Evolutionary conservation across 345 rosid genomes (phyloP).

Genomic region (Brassica carinata): DNA sequence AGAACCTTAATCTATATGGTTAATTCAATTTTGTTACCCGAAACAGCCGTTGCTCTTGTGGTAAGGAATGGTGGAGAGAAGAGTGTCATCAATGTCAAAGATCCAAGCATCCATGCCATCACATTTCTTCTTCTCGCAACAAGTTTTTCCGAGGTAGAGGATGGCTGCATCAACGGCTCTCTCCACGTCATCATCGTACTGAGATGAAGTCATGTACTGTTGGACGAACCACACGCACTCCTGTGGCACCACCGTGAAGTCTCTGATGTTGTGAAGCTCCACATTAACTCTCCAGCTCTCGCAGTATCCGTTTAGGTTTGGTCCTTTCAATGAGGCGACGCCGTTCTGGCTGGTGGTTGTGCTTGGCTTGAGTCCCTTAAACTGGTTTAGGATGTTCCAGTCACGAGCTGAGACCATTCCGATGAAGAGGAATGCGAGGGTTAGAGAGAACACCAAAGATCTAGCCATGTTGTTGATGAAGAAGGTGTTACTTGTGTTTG

Average conservation of each 20-base stretch:
- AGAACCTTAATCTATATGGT: neutral
- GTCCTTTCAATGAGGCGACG: slow-evolving; percentile 8
- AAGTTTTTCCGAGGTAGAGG: slow-evolving; percentile 50
- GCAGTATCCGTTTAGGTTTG: slow-evolving; percentile 55
- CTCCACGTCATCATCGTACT: slow-evolving; percentile 56
- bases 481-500: neutral
- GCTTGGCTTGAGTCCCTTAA: slow-evolving; percentile 29
- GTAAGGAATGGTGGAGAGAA: slow-evolving; percentile 78
- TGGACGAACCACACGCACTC: slow-evolving; percentile 54
- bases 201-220: slow-evolving; percentile 68
- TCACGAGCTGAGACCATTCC: slow-evolving; percentile 52
- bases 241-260: slow-evolving; percentile 61
- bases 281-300: slow-evolving; percentile 84
- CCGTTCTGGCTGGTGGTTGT: neutral
- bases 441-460: slow-evolving; percentile 35
- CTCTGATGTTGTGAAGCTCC: slow-evolving; percentile 71
- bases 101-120: slow-evolving; percentile 83
- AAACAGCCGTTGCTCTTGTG: slow-evolving; percentile 60
- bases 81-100: slow-evolving; percentile 74
- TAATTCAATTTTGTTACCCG: slow-evolving; percentile 47
- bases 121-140: slow-evolving; percentile 44
- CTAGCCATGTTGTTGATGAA: slow-evolving; percentile 49
- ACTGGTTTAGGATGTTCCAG: slow-evolving; percentile 64
- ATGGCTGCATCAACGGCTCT: slow-evolving; percentile 56
- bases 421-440: slow-evolving; percentile 42